Evolutionary conservation across 495 filamentous ascomycete species (phyloP).

Genomic region (Pyrenula aspistea): DNA sequence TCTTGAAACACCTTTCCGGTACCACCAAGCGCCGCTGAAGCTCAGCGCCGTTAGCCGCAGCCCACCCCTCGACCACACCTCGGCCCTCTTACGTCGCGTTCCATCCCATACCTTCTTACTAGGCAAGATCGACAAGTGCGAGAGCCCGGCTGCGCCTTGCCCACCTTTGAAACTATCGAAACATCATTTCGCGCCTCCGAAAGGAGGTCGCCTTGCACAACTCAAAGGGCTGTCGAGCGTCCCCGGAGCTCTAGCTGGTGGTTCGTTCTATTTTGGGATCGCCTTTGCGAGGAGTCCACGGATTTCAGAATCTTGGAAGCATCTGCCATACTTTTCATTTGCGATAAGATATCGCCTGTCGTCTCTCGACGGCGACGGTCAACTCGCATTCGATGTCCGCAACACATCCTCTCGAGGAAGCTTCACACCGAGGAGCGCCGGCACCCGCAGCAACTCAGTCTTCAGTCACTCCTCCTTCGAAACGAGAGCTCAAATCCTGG

Average conservation of each 20-base stretch:
- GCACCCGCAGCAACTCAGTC: conserved; percentile 20
- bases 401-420: conserved; percentile 1
- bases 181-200: neutral
- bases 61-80: neutral
- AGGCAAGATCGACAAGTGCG: neutral
- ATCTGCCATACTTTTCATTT: neutral
- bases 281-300: conserved; percentile 4
- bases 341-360: conserved; percentile 3
- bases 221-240: no score
- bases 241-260: conserved; percentile 6
- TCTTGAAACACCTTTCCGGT: neutral
- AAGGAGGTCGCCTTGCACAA: no score
- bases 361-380: conserved; percentile 28
- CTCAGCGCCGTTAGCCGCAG: neutral
- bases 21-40: no score
- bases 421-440: conserved; percentile 17
- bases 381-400: conserved; percentile 26
- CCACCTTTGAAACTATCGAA: neutral
- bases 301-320: no score
- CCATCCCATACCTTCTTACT: neutral
- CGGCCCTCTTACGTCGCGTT: neutral
- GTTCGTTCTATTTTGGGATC: conserved; percentile 25
- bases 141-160: neutral
- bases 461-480: conserved; percentile 50
- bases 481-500: conserved; percentile 77